Base-by-base conservation (phyloP, 768 basidiomycete species). In the Pisolithus orientalis region DNA sequence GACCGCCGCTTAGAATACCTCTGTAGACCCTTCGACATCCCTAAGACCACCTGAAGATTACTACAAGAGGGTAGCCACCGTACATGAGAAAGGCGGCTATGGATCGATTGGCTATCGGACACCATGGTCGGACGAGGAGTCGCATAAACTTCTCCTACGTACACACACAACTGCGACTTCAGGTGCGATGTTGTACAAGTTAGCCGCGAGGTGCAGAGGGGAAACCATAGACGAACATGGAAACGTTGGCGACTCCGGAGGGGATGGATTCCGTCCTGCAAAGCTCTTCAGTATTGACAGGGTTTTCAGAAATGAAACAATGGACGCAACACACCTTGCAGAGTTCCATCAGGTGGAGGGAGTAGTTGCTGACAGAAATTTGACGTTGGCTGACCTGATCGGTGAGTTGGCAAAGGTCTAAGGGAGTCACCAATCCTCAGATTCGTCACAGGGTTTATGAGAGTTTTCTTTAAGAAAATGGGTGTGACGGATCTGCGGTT, bases 301-400 rank as follows among this genome's bases (percentile, higher is more conserved):
- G 43, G 96, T 99, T 21, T 99, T 98, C 85, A 79, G 96, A 66
- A 99, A 99, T 62, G 96, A 99, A 70, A 91, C 96, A 0, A 90
- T 91, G 80, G 96, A 99, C 69, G 94, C 94, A 43, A 99, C 96
- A 16, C 96, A 99, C 76, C 64, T 99, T 57, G 96, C 96, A 4
- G 96, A 99, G 70, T 99, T 99, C 77, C 95, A 98, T 67, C 96
- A 99, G 71, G 96, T 99, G n/a, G 96, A 99, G 69, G 96, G 96
- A 47, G 96, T 99, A 44, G 93, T 99, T 27, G 96, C 96, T 9
- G 96, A 99, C 70, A 83, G 85, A 58, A 84, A 84, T 47, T 72
- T 99, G 53, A 98, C 95, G 1, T 75, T 99, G 27, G 95, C 93
- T 16, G 94, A 98, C 66, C 75, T 99, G 54, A 97, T 99, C 57